phyloP scores from a whole-genome alignment of 2,329 filamentous ascomycete genomes.

The Pseudogymnoascus verrucosus region DNA sequence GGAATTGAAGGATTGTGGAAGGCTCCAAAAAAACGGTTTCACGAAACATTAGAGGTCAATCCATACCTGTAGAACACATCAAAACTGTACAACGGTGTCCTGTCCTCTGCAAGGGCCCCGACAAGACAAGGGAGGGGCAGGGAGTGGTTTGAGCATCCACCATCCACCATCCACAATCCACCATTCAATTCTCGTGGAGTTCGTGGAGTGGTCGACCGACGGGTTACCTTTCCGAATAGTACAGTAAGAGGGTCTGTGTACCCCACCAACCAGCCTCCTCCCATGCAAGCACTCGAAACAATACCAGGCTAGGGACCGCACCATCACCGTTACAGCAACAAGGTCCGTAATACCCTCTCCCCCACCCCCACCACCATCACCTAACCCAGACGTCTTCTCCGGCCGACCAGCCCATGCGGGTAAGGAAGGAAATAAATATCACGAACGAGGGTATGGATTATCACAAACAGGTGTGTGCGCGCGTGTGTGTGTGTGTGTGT shows the following conservation, averaged over 20 bases:
- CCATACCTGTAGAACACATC: not conserved
- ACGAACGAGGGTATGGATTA: not conserved
- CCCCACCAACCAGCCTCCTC: not conserved
- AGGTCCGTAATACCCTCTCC: not conserved
- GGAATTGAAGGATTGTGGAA: not conserved
- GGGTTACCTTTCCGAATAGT: not conserved
- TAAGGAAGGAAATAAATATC: not conserved
- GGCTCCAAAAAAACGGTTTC: not conserved
- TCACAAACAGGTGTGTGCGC: not conserved
- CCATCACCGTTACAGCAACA: not conserved
- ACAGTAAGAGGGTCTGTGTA: not conserved
- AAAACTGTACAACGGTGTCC: not conserved
- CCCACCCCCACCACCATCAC: not conserved
- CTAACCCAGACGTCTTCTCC: not conserved
- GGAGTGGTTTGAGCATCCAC: not conserved
- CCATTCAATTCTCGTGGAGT: not conserved
- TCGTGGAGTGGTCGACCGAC: not conserved
- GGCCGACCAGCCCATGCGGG: not conserved
- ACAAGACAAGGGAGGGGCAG: not conserved
- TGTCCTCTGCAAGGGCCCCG: not conserved
- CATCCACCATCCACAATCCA: too few species aligned
- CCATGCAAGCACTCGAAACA: constrained; percentile 1
- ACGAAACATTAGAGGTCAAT: not conserved
- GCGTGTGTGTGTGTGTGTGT: not conserved
- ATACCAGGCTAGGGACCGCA: not conserved